These are phyloP conservation scores for Boletus rufocinnamomeus DNA, from an alignment of 768 basidiomycete genomes.

Conservation along the genomic window DNA sequence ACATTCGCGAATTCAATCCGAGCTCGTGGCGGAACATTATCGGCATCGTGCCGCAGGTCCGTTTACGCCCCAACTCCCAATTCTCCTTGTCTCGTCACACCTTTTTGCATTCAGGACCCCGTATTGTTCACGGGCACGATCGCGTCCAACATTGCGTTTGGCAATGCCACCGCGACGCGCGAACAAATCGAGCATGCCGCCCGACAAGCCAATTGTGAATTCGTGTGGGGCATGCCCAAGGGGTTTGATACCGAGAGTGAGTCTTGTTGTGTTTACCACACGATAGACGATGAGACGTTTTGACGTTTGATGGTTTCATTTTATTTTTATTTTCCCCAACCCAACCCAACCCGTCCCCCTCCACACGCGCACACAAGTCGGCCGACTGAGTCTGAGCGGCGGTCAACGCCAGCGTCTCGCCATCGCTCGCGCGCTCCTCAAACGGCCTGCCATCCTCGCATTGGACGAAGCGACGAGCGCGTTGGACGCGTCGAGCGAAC, in stretches of 20 bases:
- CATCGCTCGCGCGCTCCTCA: conserved; percentile 84
- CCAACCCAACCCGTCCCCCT: no score
- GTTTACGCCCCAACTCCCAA: background rate
- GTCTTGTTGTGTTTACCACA: conserved; percentile 23
- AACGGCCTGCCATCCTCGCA: conserved; percentile 84
- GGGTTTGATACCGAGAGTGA: conserved; percentile 92
- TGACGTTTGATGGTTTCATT: background rate
- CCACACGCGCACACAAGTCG: conserved; percentile 16
- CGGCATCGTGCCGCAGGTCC: conserved; percentile 87
- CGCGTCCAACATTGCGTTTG: conserved; percentile 93
- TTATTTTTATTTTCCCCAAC: background rate
- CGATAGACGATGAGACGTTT: no score
- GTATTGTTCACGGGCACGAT: conserved; percentile 92
- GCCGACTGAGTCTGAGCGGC: conserved; percentile 43
- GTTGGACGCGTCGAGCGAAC: conserved; percentile 86
- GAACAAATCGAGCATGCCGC: conserved; percentile 89
- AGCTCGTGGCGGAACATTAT: conserved; percentile 88
- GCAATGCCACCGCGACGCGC: conserved; percentile 69
- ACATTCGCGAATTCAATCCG: conserved; percentile 84
- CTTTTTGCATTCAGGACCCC: conserved; percentile 51
- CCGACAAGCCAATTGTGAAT: conserved; percentile 91
- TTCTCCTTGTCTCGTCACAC: no score
- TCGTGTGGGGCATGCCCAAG: conserved; percentile 91
- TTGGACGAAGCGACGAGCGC: conserved; percentile 91
- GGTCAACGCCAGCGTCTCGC: conserved; percentile 83